phyloP scores from a whole-genome alignment of 192 early-diverging fungal species.

The Podila verticillata region DNA sequence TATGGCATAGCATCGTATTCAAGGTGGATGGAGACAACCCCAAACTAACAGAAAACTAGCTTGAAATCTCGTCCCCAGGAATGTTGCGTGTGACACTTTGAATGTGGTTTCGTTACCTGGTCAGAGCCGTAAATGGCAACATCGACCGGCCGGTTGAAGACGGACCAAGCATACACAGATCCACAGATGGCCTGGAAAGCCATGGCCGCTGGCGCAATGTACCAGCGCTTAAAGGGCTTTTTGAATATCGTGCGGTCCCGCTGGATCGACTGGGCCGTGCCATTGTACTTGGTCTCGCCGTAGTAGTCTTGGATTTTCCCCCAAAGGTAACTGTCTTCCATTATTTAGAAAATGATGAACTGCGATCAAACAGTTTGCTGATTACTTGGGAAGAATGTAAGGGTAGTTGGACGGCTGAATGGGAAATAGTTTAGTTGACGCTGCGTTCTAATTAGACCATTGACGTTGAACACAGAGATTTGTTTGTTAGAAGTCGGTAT shows the following conservation, averaged over 20 bases:
- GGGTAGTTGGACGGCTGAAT: background rate
- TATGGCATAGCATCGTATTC: slow-evolving; percentile 2
- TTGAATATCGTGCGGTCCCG: slow-evolving; percentile 34
- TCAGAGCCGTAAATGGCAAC: slow-evolving; percentile 49
- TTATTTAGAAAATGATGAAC: background rate
- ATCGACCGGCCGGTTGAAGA: slow-evolving; percentile 69
- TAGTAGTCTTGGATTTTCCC: slow-evolving; percentile 38
- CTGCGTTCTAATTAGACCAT: background rate
- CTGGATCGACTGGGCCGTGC: slow-evolving; percentile 36
- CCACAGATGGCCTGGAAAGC: slow-evolving; percentile 73
- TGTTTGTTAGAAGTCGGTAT: background rate
- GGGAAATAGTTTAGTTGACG: too few species aligned
- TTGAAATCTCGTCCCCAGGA: background rate
- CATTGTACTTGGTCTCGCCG: slow-evolving; percentile 48
- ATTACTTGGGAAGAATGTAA: background rate
- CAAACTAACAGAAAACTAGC: background rate
- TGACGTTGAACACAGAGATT: background rate
- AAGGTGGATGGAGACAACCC: background rate
- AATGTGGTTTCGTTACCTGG: slow-evolving; percentile 7
- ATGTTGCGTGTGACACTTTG: background rate
- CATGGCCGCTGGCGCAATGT: slow-evolving; percentile 66
- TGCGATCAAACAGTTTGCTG: background rate
- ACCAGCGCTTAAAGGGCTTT: slow-evolving; percentile 64
- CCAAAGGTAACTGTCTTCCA: slow-evolving; percentile 48
- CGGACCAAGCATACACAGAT: slow-evolving; percentile 75